Evolutionary conservation across 257 asterid genomes (phyloP).

Genomic region (Petrea volubilis): DNA sequence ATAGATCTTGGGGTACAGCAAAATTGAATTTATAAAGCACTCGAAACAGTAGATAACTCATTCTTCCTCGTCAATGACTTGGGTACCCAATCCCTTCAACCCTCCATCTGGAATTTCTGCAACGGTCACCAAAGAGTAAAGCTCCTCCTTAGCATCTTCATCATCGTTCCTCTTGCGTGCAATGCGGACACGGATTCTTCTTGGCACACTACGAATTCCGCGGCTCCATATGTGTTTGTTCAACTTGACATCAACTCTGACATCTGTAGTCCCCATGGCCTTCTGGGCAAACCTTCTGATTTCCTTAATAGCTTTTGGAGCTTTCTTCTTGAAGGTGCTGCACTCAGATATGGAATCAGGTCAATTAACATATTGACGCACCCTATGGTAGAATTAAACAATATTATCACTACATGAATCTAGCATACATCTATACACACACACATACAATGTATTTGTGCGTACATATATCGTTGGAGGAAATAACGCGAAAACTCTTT

Average conservation of each 20-base stretch:
- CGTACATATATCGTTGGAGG: no score
- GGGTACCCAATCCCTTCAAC: conserved; percentile 53
- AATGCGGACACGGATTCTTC: conserved; percentile 50
- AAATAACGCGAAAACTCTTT: no score
- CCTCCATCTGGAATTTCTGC: conserved; percentile 46
- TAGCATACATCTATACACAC: no score
- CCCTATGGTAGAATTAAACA: background rate
- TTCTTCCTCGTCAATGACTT: conserved; percentile 45
- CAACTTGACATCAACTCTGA: conserved; percentile 50
- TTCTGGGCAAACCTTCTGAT: conserved; percentile 52
- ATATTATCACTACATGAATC: no score
- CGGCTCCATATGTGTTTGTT: conserved; percentile 59
- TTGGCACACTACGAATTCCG: conserved; percentile 55
- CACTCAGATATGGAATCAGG: background rate
- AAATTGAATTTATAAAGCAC: conserved; percentile 26
- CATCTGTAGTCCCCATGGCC: conserved; percentile 59
- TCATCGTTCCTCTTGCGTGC: conserved; percentile 59
- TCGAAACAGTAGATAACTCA: conserved; percentile 19
- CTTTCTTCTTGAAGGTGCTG: conserved; percentile 60
- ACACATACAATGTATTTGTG: no score
- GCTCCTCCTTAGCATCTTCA: conserved; percentile 63
- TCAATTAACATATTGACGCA: background rate
- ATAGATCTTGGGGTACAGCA: conserved; percentile 15
- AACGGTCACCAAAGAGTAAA: conserved; percentile 57
- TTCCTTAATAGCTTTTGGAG: conserved; percentile 56